These are phyloP conservation scores for Chlorella sp. DNA, from an alignment of 139 green algal genomes.

Conservation along the genomic window DNA sequence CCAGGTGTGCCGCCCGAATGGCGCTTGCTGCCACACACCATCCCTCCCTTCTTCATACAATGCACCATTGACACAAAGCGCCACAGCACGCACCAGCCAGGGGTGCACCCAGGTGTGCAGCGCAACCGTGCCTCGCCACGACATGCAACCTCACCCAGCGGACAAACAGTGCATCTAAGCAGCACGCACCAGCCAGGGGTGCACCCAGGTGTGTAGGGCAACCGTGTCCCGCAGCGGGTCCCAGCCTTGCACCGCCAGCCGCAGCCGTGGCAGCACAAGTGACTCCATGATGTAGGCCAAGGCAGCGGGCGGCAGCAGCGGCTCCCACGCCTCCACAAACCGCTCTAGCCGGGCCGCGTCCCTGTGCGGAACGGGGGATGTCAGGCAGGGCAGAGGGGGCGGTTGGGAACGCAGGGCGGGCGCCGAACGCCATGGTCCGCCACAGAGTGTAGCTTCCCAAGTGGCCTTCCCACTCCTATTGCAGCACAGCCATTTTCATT, in stretches of 20 bases:
- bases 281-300: conserved; percentile 66
- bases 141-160: too few relatives aligned
- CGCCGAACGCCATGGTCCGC: too few relatives aligned
- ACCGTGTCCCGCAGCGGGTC: conserved; percentile 86
- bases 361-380: conserved; percentile 11
- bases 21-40: too few relatives aligned
- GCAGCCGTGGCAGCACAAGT: conserved; percentile 86
- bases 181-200: conserved; percentile 88
- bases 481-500: too few relatives aligned
- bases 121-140: too few relatives aligned
- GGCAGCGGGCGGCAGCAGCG: conserved; percentile 56
- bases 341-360: conserved; percentile 83
- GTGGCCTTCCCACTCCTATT: too few relatives aligned
- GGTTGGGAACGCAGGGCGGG: neutral
- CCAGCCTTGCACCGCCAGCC: conserved; percentile 83
- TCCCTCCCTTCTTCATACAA: too few relatives aligned
- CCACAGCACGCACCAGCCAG: conserved; percentile 74
- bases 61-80: too few relatives aligned
- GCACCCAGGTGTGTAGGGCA: conserved; percentile 94
- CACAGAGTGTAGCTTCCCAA: too few relatives aligned
- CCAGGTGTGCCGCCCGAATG: conserved; percentile 95
- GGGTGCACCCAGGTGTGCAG: conserved; percentile 96
- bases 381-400: neutral
- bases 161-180: neutral
- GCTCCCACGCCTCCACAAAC: conserved; percentile 87